These are phyloP conservation scores for Sherardia arvensis DNA, from an alignment of 257 asterid genomes.

Conservation along the genomic window DNA sequence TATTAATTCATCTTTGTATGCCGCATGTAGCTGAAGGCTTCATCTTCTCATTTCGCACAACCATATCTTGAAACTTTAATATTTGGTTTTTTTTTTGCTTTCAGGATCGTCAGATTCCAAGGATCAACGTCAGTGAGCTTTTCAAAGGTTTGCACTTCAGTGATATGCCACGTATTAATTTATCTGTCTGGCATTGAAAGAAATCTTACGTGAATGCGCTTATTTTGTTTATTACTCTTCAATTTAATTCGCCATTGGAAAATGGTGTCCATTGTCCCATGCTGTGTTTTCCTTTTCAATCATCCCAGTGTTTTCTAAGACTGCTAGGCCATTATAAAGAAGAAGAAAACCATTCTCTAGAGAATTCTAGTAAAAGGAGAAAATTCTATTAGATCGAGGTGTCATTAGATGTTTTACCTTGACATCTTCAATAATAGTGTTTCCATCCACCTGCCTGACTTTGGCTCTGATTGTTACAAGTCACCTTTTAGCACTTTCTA, in stretches of 20 bases:
- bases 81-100: too few relatives aligned
- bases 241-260: background rate
- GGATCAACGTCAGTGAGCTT: slow-evolving; percentile 21
- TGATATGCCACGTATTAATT: background rate
- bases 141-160: slow-evolving; percentile 16
- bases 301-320: background rate
- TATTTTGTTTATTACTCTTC: background rate
- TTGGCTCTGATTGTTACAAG: background rate
- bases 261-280: background rate
- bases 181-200: background rate
- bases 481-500: background rate
- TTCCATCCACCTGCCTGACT: background rate
- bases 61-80: too few relatives aligned
- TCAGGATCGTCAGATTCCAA: slow-evolving; percentile 31
- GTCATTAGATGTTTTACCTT: slow-evolving; percentile 1
- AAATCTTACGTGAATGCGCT: background rate
- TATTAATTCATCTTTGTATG: background rate
- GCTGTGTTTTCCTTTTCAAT: background rate
- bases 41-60: too few relatives aligned
- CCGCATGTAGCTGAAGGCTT: too few relatives aligned
- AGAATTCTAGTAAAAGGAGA: background rate
- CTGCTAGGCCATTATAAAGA: background rate
- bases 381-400: background rate
- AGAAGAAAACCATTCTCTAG: background rate
- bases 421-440: background rate